A percentile compares a stretch with the other conserved stretches of the same genome.
phyloP scores from a whole-genome alignment of 352 stramenopile species.

The Pilasporangium apinafurcum region DNA sequence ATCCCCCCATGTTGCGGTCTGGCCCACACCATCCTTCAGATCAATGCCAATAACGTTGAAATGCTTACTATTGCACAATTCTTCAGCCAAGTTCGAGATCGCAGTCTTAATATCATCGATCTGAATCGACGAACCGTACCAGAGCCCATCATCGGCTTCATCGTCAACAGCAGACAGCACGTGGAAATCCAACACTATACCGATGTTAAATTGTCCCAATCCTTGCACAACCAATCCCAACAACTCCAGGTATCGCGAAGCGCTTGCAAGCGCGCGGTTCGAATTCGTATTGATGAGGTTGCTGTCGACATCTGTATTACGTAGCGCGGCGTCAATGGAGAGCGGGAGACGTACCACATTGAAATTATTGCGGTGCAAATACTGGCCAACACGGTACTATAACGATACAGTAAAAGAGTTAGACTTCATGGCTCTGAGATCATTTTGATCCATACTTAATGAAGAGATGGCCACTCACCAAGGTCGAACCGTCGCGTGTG shows the following conservation, averaged over 20 bases:
- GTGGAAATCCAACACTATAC: conserved; percentile 79
- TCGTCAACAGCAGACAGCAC: conserved; percentile 38
- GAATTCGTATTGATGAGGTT: conserved; percentile 83
- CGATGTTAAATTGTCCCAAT: conserved; percentile 68
- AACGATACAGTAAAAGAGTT: background rate
- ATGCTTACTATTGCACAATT: conserved; percentile 73
- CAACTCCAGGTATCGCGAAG: conserved; percentile 63
- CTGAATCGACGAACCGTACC: conserved; percentile 74
- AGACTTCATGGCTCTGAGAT: too few relatives aligned
- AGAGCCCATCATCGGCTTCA: conserved; percentile 43
- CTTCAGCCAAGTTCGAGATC: conserved; percentile 64
- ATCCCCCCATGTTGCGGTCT: conserved; percentile 69
- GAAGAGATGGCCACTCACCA: conserved; percentile 15
- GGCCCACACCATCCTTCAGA: conserved; percentile 65
- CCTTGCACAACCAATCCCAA: conserved; percentile 56
- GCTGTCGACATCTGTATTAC: conserved; percentile 50
- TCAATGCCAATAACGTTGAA: conserved; percentile 85
- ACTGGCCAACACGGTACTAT: conserved; percentile 64
- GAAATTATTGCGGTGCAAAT: conserved; percentile 72
- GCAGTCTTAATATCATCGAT: conserved; percentile 67
- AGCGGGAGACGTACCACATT: conserved; percentile 75
- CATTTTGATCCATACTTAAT: background rate
- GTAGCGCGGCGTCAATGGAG: conserved; percentile 61
- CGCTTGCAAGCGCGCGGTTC: conserved; percentile 54
- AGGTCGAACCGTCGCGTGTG: conserved; percentile 63